Conservation (phyloP, 2,329 filamentous ascomycete genomes). For the Immersiporthe knoxdaviesiana region DNA sequence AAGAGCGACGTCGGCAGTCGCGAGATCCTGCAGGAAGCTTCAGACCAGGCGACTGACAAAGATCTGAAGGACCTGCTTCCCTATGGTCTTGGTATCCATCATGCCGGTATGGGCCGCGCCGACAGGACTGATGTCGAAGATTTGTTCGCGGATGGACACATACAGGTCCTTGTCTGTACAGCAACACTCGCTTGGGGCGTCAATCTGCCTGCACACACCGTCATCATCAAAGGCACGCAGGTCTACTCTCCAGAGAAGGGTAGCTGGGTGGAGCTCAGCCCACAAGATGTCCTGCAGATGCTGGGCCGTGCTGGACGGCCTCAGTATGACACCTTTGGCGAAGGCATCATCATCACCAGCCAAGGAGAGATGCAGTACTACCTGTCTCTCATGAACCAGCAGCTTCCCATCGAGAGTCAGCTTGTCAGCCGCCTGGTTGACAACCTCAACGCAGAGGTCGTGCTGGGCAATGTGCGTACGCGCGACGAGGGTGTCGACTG, state of each 20-base stretch:
- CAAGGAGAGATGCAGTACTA: conserved; percentile 97
- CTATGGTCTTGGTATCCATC: conserved; percentile 97
- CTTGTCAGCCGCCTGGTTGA: conserved; percentile 91
- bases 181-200: conserved; percentile 99
- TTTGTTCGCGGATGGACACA: conserved; percentile 85
- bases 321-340: conserved; percentile 96
- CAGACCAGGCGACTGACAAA: conserved; percentile 78
- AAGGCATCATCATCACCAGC: conserved; percentile 98
- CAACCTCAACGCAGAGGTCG: conserved; percentile 94
- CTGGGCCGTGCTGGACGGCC: conserved; percentile 94
- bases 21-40: conserved; percentile 84
- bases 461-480: conserved; percentile 87
- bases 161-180: conserved; percentile 95
- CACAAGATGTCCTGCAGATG: conserved; percentile 98
- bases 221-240: conserved; percentile 98
- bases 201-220: conserved; percentile 94
- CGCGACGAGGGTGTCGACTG: conserved; percentile 98
- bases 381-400: conserved; percentile 92
- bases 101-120: conserved; percentile 94
- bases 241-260: conserved; percentile 98
- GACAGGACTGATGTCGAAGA: conserved; percentile 96
- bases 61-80: conserved; percentile 93
- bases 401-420: conserved; percentile 96
- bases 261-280: conserved; percentile 96
- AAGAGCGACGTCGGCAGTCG: conserved; percentile 89